phyloP scores from a whole-genome alignment of 2,329 filamentous ascomycete genomes.

The Talaromyces sp. region DNA sequence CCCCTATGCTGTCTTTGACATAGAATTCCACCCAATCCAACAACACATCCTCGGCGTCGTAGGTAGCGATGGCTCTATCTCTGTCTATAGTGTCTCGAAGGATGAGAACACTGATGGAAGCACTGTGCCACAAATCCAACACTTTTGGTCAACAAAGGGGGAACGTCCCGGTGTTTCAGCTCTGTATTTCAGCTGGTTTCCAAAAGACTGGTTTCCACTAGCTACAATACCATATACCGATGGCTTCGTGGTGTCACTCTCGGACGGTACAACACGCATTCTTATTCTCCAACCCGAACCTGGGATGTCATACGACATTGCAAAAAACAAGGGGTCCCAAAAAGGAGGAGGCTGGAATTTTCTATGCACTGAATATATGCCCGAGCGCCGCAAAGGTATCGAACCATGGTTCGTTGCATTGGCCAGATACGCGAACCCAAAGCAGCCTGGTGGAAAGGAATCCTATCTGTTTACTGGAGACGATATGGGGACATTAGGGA shows the following conservation, averaged over 20 bases:
- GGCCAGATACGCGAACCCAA: slow-evolving; percentile 20
- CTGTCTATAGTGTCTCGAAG: slow-evolving; percentile 34
- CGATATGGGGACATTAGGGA: slow-evolving; percentile 37
- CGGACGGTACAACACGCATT: slow-evolving; percentile 58
- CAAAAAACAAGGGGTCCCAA: background rate
- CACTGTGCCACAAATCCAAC: slow-evolving; percentile 21
- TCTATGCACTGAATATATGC: slow-evolving; percentile 14
- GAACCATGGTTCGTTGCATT: slow-evolving; percentile 42
- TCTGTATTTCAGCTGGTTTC: slow-evolving; percentile 72
- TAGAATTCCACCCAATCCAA: slow-evolving; percentile 68
- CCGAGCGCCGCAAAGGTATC: slow-evolving; percentile 31
- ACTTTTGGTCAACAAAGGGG: slow-evolving; percentile 45
- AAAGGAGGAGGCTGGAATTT: background rate
- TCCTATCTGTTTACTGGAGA: slow-evolving; percentile 38
- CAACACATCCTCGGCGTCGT: slow-evolving; percentile 65
- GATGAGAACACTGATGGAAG: background rate
- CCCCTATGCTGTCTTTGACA: slow-evolving; percentile 74
- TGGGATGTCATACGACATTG: background rate
- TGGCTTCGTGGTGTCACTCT: slow-evolving; percentile 67
- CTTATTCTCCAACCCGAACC: slow-evolving; percentile 47
- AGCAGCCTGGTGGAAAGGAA: background rate
- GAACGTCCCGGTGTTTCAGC: slow-evolving; percentile 58
- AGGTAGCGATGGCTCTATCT: slow-evolving; percentile 62
- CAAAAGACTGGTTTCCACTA: slow-evolving; percentile 25
- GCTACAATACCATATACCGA: slow-evolving; percentile 27